Conservation (phyloP, 2,329 filamentous ascomycete species). For the Tolypocladium nubicola region DNA sequence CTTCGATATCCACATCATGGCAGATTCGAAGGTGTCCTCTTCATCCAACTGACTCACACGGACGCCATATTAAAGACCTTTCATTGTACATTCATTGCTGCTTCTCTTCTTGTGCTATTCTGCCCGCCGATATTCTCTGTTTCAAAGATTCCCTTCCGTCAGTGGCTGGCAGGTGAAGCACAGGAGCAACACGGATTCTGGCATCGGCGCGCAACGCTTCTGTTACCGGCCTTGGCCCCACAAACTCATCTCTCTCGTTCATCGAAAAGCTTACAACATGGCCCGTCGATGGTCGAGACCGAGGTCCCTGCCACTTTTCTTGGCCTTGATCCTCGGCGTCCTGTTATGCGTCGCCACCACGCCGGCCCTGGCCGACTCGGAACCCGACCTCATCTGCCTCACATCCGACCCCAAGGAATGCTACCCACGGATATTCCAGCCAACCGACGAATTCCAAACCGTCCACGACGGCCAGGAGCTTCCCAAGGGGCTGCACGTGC, state of each 20-base stretch:
- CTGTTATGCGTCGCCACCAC: conserved; percentile 15
- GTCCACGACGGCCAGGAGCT: conserved; percentile 56
- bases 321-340: conserved; percentile 15
- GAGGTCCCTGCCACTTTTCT: background rate
- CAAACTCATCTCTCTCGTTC: background rate
- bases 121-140: too few relatives aligned
- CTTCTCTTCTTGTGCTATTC: background rate
- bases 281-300: background rate
- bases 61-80: background rate
- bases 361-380: conserved; percentile 19
- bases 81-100: background rate
- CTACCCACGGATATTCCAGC: conserved; percentile 53
- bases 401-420: conserved; percentile 49
- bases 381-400: conserved; percentile 54
- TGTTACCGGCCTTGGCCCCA: background rate
- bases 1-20: background rate
- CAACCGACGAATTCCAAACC: conserved; percentile 53
- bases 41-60: background rate
- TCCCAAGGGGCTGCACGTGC: conserved; percentile 54
- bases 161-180: background rate
- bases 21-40: background rate
- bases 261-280: background rate
- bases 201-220: background rate
- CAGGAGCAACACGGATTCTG: background rate
- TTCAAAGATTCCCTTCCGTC: background rate